Evolutionary conservation across 2,329 filamentous ascomycete species (phyloP).

Genomic region (Basipetospora chlamydospora): DNA sequence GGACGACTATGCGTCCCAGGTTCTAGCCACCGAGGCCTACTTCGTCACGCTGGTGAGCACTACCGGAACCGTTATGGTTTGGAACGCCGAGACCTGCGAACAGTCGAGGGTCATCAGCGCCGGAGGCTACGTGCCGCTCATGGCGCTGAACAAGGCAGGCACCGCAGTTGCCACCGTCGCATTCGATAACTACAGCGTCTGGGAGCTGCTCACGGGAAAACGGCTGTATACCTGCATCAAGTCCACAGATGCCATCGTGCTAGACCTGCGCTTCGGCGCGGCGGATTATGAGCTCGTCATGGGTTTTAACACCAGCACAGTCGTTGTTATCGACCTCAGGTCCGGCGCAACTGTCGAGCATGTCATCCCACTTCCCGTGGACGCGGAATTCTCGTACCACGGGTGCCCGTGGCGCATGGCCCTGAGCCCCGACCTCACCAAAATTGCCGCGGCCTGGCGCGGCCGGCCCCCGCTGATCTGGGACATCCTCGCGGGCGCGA

Average conservation of each 20-base stretch:
- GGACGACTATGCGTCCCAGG: background rate
- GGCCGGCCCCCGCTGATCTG: background rate
- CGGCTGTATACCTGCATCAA: background rate
- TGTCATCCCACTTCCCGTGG: background rate
- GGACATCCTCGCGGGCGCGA: background rate
- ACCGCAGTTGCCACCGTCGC: background rate
- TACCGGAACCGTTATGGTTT: background rate
- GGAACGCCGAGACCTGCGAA: background rate
- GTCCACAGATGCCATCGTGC: background rate
- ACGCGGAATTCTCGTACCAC: background rate
- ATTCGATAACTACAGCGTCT: background rate
- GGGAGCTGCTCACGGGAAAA: background rate
- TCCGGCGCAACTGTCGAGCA: background rate
- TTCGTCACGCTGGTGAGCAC: background rate
- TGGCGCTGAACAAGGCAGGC: background rate
- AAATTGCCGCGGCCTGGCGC: background rate
- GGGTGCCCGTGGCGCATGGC: background rate
- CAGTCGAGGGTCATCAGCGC: background rate
- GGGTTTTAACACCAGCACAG: background rate
- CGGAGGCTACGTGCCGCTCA: background rate
- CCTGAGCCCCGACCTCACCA: background rate
- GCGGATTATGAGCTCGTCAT: background rate
- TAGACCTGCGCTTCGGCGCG: background rate
- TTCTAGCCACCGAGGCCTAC: background rate
- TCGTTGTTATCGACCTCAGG: too few species aligned